These are phyloP conservation scores for Acephala macrosclerotiorum DNA, from an alignment of 2,329 filamentous ascomycete species.

Conservation along the genomic window DNA sequence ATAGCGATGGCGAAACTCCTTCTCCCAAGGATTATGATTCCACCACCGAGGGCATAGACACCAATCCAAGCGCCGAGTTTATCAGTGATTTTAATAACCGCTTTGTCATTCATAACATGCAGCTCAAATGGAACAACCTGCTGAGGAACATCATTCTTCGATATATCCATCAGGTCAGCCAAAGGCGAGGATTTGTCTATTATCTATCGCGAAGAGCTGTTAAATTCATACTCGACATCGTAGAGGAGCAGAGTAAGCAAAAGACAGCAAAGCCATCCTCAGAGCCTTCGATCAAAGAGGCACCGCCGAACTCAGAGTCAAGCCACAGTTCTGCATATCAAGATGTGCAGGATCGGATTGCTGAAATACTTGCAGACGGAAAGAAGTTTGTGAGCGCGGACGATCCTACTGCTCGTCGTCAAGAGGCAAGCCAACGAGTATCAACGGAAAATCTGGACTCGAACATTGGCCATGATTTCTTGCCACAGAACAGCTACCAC, in stretches of 20 bases:
- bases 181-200: constrained; percentile 95
- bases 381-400: constrained; percentile 82
- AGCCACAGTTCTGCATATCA: constrained; percentile 50
- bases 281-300: constrained; percentile 42
- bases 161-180: constrained; percentile 97
- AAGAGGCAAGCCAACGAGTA: constrained; percentile 44
- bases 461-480: constrained; percentile 87
- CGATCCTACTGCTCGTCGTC: constrained; percentile 45
- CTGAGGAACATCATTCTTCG: constrained; percentile 94
- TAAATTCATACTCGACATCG: constrained; percentile 97
- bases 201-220: constrained; percentile 95
- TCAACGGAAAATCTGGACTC: constrained; percentile 70
- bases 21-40: constrained; percentile 46
- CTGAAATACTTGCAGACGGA: constrained; percentile 84
- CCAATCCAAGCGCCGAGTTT: constrained; percentile 78
- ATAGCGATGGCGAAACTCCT: constrained; percentile 45
- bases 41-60: constrained; percentile 64
- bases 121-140: constrained; percentile 98
- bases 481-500: constrained; percentile 91
- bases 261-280: constrained; percentile 41
- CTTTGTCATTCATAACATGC: constrained; percentile 97
- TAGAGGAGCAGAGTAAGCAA: constrained; percentile 85
- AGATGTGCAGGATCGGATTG: constrained; percentile 84
- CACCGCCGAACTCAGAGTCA: constrained; percentile 31
- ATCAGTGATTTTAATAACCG: constrained; percentile 97